Conservation (phyloP, 345 rosid genomes). For the Camelina neglecta region DNA sequence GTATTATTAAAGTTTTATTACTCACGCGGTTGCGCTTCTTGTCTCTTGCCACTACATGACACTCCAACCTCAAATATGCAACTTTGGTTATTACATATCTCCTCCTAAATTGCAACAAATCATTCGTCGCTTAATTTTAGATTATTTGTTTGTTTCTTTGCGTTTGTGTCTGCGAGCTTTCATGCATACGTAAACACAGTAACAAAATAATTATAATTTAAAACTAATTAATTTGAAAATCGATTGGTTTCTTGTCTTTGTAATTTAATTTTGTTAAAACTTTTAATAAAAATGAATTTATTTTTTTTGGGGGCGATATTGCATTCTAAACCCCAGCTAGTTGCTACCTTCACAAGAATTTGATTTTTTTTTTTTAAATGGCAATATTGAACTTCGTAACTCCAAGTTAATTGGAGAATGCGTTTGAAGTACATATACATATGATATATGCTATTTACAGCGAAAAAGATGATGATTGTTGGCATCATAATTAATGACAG, state of each 20-base stretch:
- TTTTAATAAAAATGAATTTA: background rate
- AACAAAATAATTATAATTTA: too few relatives aligned
- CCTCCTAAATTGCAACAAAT: background rate
- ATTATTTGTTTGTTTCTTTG: background rate
- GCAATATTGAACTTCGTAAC: background rate
- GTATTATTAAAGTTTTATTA: constrained; percentile 15
- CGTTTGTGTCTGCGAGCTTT: background rate
- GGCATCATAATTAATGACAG: constrained; percentile 32
- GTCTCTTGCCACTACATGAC: background rate
- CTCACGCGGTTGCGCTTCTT: constrained; percentile 34
- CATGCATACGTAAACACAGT: too few relatives aligned
- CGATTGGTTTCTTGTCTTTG: background rate
- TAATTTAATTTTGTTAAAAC: too few relatives aligned
- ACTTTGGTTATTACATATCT: background rate
- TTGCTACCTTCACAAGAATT: background rate
- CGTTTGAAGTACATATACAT: background rate
- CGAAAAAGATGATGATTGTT: constrained; percentile 27
- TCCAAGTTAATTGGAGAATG: background rate
- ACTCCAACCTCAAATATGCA: background rate
- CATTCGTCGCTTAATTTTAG: background rate
- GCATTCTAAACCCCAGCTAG: background rate
- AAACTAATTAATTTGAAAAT: background rate
- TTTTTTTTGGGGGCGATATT: background rate
- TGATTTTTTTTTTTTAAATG: background rate
- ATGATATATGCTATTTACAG: constrained; percentile 15